Base-by-base conservation (phyloP, 768 basidiomycete genomes). In the Russula dissimulans region DNA sequence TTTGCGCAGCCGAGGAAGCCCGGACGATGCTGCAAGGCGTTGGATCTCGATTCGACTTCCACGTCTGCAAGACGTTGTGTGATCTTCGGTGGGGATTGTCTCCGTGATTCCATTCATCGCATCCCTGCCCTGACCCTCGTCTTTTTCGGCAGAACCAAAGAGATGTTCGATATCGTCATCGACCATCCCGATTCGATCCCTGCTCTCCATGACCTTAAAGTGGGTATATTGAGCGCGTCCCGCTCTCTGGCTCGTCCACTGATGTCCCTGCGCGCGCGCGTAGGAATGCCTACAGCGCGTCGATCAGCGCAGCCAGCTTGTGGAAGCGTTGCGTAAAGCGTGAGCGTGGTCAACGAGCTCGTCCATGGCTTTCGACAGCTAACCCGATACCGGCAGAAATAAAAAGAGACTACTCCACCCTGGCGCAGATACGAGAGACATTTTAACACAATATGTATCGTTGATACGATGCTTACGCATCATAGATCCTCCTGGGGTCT, bases 131-230 rank as follows among this genome's bases (percentile, higher is more conserved):
- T n/a, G 50, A 29, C 12, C 41, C 17, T 32, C 22, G 22, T 31
- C 15, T 10, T 43, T 8, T 57, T 29, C 46, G 41, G 38, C 61
- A 86, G 85, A 38, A 87, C 83, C 59, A 78, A 76, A 51, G 95
- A 98, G 70, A 87, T 98, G 18, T 98, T 97, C 69, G 92, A 95
- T 65, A 97, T 98, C 57, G 95, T 98, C 59, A 85, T 97, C 57
- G 91, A 95, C 67, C 95, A 84, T 66, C 94, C 95, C 0, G 89
- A 94, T 61, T 95, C 95, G 0, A 78, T 76, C 64, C 84, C 86
- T 4, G 94, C 93, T 0, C 73, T 98, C 18, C 80, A 87, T 58
- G 97, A 99, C 73, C 77, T 98, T 18, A 88, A 83, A 74, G 93
- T 91, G 61, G 26, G 71, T 55, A n/a, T 34, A 26, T 29, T 12